phyloP scores from a whole-genome alignment of 495 filamentous ascomycete genomes.

The Astrothelium macrocarpum region DNA sequence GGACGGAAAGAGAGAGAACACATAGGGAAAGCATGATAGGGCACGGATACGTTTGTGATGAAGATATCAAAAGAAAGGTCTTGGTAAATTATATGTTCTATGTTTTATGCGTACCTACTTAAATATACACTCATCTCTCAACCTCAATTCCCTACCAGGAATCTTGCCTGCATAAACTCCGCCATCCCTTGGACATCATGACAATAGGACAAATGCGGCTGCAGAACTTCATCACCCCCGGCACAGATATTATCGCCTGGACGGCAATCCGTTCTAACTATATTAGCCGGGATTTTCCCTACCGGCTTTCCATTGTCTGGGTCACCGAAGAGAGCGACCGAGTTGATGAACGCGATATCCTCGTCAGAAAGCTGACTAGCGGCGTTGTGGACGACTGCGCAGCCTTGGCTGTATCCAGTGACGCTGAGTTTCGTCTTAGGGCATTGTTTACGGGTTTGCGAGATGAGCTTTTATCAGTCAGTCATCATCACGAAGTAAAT shows the following conservation, averaged over 20 bases:
- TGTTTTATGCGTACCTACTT: neutral
- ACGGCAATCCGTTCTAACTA: conserved; percentile 4
- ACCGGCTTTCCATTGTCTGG: conserved; percentile 8
- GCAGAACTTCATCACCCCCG: conserved; percentile 5
- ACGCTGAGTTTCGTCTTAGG: conserved; percentile 23
- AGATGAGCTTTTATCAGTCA: conserved; percentile 11
- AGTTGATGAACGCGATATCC: conserved; percentile 3
- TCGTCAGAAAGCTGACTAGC: neutral
- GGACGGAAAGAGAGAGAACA: neutral
- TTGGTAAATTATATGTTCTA: neutral
- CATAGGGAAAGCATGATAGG: neutral
- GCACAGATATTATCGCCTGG: conserved; percentile 7
- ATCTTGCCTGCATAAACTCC: neutral
- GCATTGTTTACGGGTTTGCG: conserved; percentile 16
- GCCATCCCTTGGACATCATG: neutral
- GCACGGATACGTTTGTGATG: neutral
- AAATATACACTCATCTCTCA: neutral
- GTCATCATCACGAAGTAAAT: conserved; percentile 1
- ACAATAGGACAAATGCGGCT: conserved; percentile 23
- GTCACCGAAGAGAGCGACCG: conserved; percentile 10
- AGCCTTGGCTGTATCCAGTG: conserved; percentile 10
- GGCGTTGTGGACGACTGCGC: conserved; percentile 9
- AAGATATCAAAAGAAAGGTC: neutral
- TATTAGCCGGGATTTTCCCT: conserved; percentile 3
- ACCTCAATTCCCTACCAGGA: neutral